phyloP scores from a whole-genome alignment of 257 asterid genomes.

The Capsicum pubescens region DNA sequence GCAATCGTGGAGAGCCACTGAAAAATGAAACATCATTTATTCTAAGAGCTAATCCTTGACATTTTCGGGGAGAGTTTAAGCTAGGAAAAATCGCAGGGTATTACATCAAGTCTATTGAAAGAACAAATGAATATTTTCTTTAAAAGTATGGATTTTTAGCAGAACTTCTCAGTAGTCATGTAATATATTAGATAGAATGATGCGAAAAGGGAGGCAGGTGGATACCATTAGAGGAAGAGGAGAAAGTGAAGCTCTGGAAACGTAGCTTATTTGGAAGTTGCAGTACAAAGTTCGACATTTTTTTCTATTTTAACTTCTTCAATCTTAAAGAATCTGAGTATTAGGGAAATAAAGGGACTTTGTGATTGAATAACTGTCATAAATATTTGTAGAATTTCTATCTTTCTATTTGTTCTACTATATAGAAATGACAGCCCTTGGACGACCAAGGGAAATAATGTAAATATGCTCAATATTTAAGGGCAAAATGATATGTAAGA shows the following conservation, averaged over 20 bases:
- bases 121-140: background rate
- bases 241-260: slow-evolving; percentile 49
- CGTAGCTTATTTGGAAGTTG: slow-evolving; percentile 56
- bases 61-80: too few relatives aligned
- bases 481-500: too few relatives aligned
- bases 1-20: too few relatives aligned
- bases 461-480: too few relatives aligned
- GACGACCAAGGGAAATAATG: too few relatives aligned
- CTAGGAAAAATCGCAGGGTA: too few relatives aligned
- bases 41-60: too few relatives aligned
- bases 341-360: background rate
- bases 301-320: background rate
- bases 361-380: background rate
- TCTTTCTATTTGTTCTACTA: too few relatives aligned
- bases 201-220: background rate
- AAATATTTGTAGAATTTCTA: background rate
- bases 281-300: slow-evolving; percentile 60
- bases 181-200: background rate
- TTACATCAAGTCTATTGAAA: background rate
- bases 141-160: background rate
- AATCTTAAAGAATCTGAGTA: background rate
- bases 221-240: slow-evolving; percentile 68
- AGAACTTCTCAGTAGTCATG: background rate
- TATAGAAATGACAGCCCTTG: too few relatives aligned
- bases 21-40: too few relatives aligned